Conservation (phyloP, 495 filamentous ascomycete species). For the Xylaria venustula region DNA sequence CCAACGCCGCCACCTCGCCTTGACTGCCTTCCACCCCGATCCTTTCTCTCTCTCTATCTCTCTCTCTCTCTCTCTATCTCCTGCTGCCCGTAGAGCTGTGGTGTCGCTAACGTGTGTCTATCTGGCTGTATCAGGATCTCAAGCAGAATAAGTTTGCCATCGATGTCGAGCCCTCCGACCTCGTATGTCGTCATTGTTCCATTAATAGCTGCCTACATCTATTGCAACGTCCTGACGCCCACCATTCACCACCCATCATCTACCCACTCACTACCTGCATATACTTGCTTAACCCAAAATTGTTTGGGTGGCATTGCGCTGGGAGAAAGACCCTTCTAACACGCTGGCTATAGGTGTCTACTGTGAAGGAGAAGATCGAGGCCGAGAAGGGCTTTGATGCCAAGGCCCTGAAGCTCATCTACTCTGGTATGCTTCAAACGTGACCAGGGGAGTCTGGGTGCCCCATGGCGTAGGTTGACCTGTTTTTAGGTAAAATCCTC, state of each 20-base stretch:
- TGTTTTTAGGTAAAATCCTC: slow-evolving; percentile 80
- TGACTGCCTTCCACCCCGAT: neutral
- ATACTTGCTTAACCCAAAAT: neutral
- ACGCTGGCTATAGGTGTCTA: slow-evolving; percentile 61
- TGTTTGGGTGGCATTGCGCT: neutral
- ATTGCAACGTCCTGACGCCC: slow-evolving; percentile 7
- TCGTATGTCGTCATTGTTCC: slow-evolving; percentile 58
- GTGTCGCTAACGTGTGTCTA: slow-evolving; percentile 34
- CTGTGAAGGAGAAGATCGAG: slow-evolving; percentile 86
- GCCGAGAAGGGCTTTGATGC: slow-evolving; percentile 89
- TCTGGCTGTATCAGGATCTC: slow-evolving; percentile 64
- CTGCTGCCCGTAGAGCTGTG: too few relatives aligned
- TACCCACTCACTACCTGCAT: neutral
- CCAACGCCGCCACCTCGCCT: neutral
- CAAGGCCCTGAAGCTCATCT: slow-evolving; percentile 89
- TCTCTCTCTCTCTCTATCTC: neutral
- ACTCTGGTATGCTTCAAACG: slow-evolving; percentile 68
- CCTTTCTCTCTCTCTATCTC: neutral
- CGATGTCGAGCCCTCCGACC: slow-evolving; percentile 89
- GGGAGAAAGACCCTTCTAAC: neutral
- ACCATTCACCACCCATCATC: slow-evolving; percentile 6
- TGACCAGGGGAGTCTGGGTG: neutral
- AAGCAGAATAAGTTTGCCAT: slow-evolving; percentile 97
- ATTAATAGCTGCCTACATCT: slow-evolving; percentile 23
- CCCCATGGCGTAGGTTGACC: slow-evolving; percentile 14